phyloP scores from a whole-genome alignment of 805 yeast species.

The Monosporozyma yasuniensis region DNA sequence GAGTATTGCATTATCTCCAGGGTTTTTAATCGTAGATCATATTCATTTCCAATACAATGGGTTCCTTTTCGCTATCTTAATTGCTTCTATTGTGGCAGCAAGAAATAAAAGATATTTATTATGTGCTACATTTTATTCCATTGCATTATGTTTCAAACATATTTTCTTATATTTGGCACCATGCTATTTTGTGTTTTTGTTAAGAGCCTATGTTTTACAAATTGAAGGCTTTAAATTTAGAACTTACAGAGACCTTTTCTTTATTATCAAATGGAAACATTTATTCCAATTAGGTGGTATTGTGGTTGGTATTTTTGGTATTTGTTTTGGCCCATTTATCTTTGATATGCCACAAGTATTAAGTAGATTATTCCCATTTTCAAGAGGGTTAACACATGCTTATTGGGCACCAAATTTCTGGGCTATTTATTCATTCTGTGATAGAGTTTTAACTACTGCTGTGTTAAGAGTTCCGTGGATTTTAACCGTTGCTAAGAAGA shows the following conservation, averaged over 20 bases:
- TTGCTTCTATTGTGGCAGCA: slow-evolving; percentile 67
- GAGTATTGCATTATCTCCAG: slow-evolving; percentile 81
- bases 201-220: slow-evolving; percentile 62
- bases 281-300: slow-evolving; percentile 52
- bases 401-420: slow-evolving; percentile 99
- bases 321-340: slow-evolving; percentile 75
- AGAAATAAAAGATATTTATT: slow-evolving; percentile 44
- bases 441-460: slow-evolving; percentile 50
- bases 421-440: slow-evolving; percentile 85
- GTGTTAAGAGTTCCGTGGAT: slow-evolving; percentile 35
- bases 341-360: slow-evolving; percentile 58
- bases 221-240: slow-evolving; percentile 27
- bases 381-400: slow-evolving; percentile 92
- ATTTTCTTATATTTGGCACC: slow-evolving; percentile 91
- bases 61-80: slow-evolving; percentile 75
- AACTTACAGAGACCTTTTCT: slow-evolving; percentile 28
- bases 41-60: slow-evolving; percentile 97
- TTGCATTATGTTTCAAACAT: slow-evolving; percentile 85
- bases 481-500: slow-evolving; percentile 33
- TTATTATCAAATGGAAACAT: slow-evolving; percentile 44
- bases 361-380: slow-evolving; percentile 77
- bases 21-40: slow-evolving; percentile 83
- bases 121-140: slow-evolving; percentile 64
- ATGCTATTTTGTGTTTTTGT: slow-evolving; percentile 72
- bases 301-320: slow-evolving; percentile 50